phyloP scores from a whole-genome alignment of 1,284 basidiomycete genomes.

The Ustilago lituana region DNA sequence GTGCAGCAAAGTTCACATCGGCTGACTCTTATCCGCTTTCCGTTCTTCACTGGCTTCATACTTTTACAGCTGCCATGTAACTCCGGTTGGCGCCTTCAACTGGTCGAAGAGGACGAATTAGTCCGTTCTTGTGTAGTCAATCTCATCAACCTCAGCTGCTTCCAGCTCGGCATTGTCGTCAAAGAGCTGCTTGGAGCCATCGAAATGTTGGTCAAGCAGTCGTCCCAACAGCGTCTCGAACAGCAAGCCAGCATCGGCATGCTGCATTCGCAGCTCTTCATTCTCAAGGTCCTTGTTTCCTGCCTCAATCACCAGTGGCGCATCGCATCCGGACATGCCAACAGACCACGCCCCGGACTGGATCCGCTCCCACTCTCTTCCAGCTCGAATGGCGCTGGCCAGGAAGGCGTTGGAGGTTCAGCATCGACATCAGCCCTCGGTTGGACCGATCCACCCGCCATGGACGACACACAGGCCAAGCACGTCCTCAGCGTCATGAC shows the following conservation, averaged over 20 bases:
- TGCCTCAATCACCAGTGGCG: constrained; percentile 81
- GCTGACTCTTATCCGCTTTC: neutral
- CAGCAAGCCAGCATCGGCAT: constrained; percentile 67
- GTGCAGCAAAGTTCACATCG: neutral
- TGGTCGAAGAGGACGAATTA: constrained; percentile 57
- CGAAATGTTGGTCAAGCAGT: constrained; percentile 54
- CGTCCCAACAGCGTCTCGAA: constrained; percentile 60
- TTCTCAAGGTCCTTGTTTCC: constrained; percentile 83
- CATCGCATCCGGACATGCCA: constrained; percentile 49
- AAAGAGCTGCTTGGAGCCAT: constrained; percentile 55
- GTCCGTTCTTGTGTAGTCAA: constrained; percentile 56
- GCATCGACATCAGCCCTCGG: constrained; percentile 35
- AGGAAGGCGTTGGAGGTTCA: constrained; percentile 24
- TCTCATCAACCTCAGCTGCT: constrained; percentile 57
- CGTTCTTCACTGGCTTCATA: neutral
- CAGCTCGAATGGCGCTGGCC: constrained; percentile 18
- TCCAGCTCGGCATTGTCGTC: constrained; percentile 52
- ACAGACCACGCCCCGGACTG: constrained; percentile 19
- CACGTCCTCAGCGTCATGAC: constrained; percentile 78
- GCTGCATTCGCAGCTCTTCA: constrained; percentile 87
- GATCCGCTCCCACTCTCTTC: neutral
- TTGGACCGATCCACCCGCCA: constrained; percentile 77
- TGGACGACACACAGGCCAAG: constrained; percentile 86
- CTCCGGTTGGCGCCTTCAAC: constrained; percentile 50
- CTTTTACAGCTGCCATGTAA: constrained; percentile 51